These are phyloP conservation scores for Epichloe aotearoae DNA, from an alignment of 2,329 filamentous ascomycete genomes.

Conservation along the genomic window DNA sequence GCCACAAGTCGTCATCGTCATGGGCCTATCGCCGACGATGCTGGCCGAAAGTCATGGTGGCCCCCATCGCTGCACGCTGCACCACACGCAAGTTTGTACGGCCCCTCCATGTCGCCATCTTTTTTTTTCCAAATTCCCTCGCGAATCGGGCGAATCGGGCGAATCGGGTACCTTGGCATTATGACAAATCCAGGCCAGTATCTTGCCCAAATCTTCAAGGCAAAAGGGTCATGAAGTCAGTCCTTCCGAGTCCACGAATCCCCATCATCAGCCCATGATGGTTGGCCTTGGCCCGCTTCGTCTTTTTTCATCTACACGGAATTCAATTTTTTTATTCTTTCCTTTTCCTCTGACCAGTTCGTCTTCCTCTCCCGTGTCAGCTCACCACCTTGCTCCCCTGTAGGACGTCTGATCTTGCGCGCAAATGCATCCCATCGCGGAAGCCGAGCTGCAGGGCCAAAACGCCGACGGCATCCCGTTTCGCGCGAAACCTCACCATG, in stretches of 20 bases:
- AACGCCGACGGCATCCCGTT: conserved; percentile 48
- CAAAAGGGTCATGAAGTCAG: neutral
- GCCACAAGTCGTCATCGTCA: neutral
- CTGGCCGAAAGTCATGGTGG: neutral
- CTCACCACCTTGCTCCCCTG: neutral
- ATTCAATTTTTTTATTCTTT: no score
- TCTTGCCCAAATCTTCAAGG: neutral
- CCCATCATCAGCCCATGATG: no score
- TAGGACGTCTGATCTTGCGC: neutral
- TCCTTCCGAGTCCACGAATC: no score
- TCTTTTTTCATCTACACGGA: neutral
- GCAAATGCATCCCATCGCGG: conserved; percentile 24
- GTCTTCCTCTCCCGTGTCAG: neutral
- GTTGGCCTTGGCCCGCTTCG: neutral
- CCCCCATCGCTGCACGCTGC: neutral
- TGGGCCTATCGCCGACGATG: neutral
- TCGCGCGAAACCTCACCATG: conserved; percentile 56
- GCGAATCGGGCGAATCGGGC: neutral
- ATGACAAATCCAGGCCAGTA: conserved; percentile 2
- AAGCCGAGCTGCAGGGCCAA: conserved; percentile 19
- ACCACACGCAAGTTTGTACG: neutral
- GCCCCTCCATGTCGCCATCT: neutral
- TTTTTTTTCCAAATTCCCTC: neutral
- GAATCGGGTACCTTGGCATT: neutral
- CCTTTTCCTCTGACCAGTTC: neutral